Conservation (phyloP, 257 asterid species). For the Primulina tabacum region DNA sequence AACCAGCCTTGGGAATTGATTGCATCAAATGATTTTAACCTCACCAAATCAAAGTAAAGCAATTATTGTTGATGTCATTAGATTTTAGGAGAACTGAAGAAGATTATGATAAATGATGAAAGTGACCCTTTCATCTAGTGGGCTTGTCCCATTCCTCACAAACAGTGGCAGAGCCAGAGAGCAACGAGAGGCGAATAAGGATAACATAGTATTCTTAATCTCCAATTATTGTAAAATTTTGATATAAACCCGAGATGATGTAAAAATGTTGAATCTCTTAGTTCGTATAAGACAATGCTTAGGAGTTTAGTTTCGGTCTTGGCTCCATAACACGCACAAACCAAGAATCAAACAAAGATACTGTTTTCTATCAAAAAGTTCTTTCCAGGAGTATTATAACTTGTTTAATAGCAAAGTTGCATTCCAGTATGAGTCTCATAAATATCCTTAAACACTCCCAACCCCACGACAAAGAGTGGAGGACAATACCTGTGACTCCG, state of each 20-base stretch:
- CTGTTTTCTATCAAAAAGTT: constrained; percentile 26
- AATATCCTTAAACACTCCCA: constrained; percentile 18
- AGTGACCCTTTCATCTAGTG: constrained; percentile 25
- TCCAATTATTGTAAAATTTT: too few species aligned
- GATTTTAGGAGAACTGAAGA: constrained; percentile 4
- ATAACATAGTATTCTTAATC: too few species aligned
- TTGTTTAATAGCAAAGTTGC: constrained; percentile 30
- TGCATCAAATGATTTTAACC: not conserved
- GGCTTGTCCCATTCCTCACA: constrained; percentile 28
- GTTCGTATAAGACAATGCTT: too few species aligned
- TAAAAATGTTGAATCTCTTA: too few species aligned
- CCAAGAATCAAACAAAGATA: constrained; percentile 27
- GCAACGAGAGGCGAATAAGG: not conserved
- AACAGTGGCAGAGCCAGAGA: not conserved
- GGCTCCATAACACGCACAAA: not conserved
- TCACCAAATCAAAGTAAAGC: constrained; percentile 4
- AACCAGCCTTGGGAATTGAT: not conserved
- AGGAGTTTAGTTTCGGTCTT: not conserved
- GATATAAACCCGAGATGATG: too few species aligned
- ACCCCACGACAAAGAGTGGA: not conserved
- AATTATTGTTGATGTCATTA: constrained; percentile 21
- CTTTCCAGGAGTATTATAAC: constrained; percentile 23
- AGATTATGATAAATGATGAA: constrained; percentile 23
- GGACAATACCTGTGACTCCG: not conserved
- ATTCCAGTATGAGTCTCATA: constrained; percentile 18